Conservation (phyloP, 768 basidiomycete genomes). For the Mycena polygramma region DNA sequence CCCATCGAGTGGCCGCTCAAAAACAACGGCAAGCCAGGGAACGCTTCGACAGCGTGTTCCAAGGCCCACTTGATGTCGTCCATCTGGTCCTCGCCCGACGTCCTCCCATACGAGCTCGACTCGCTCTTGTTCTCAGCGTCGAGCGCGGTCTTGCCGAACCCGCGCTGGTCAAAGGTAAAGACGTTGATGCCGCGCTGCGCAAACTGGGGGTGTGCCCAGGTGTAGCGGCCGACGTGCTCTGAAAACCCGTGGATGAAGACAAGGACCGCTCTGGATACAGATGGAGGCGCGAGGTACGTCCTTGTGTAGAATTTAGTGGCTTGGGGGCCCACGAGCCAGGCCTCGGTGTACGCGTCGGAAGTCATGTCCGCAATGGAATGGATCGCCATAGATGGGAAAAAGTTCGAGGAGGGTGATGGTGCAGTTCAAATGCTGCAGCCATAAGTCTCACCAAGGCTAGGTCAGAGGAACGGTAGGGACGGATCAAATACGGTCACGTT, state of each 20-base stretch:
- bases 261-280: slow-evolving; percentile 63
- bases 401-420: no score
- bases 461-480: no score
- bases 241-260: slow-evolving; percentile 86
- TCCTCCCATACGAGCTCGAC: slow-evolving; percentile 72
- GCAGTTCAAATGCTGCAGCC: no score
- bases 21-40: slow-evolving; percentile 71
- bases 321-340: slow-evolving; percentile 73
- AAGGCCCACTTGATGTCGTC: slow-evolving; percentile 82
- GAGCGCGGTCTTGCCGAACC: slow-evolving; percentile 81
- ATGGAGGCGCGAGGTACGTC: slow-evolving; percentile 62
- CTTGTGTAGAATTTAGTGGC: slow-evolving; percentile 77
- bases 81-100: slow-evolving; percentile 72
- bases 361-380: slow-evolving; percentile 28
- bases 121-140: slow-evolving; percentile 70
- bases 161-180: slow-evolving; percentile 84
- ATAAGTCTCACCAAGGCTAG: no score
- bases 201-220: slow-evolving; percentile 71
- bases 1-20: slow-evolving; percentile 89
- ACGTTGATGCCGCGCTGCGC: slow-evolving; percentile 69
- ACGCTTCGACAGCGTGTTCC: slow-evolving; percentile 58
- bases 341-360: slow-evolving; percentile 51
- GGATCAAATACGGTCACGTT: no score
- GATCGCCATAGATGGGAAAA: no score
- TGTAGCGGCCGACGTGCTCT: slow-evolving; percentile 80